Evolutionary conservation across 805 yeast species (phyloP).

Genomic region (Candida sanyiensis): DNA sequence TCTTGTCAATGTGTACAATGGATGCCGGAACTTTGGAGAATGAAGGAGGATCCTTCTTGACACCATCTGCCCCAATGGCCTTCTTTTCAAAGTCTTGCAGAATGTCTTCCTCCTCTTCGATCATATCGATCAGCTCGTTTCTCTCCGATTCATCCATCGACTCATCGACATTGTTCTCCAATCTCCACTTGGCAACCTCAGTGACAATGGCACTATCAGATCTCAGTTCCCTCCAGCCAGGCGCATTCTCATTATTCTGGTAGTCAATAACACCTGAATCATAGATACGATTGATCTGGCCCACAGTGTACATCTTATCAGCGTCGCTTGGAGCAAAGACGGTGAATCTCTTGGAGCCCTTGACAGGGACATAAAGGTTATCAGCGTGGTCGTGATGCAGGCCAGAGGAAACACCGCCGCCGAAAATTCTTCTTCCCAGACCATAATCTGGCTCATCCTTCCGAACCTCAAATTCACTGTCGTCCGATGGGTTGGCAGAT

Average conservation of each 20-base stretch:
- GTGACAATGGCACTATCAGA: constrained; percentile 57
- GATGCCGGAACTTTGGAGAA: constrained; percentile 61
- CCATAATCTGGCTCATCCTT: constrained; percentile 28
- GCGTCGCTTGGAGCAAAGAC: constrained; percentile 62
- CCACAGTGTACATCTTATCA: constrained; percentile 54
- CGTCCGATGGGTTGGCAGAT: constrained; percentile 18
- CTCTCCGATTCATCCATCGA: constrained; percentile 20
- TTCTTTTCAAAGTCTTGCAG: constrained; percentile 16
- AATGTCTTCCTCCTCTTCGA: constrained; percentile 27
- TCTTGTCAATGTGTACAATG: constrained; percentile 53
- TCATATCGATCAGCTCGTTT: constrained; percentile 20
- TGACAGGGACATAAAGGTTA: constrained; percentile 56
- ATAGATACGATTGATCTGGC: constrained; percentile 46
- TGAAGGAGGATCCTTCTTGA: constrained; percentile 56
- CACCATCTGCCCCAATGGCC: constrained; percentile 15
- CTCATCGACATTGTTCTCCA: constrained; percentile 28
- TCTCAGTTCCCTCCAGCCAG: constrained; percentile 55
- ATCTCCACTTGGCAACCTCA: constrained; percentile 41
- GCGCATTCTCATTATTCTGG: constrained; percentile 45
- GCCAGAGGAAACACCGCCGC: constrained; percentile 62
- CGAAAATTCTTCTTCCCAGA: constrained; percentile 52
- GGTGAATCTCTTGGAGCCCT: constrained; percentile 63
- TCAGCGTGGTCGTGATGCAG: constrained; percentile 80
- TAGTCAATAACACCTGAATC: constrained; percentile 68
- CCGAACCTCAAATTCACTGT: constrained; percentile 17